Evolutionary conservation across 1,284 basidiomycete species (phyloP).

Genomic region (Retiboletus fuscus): DNA sequence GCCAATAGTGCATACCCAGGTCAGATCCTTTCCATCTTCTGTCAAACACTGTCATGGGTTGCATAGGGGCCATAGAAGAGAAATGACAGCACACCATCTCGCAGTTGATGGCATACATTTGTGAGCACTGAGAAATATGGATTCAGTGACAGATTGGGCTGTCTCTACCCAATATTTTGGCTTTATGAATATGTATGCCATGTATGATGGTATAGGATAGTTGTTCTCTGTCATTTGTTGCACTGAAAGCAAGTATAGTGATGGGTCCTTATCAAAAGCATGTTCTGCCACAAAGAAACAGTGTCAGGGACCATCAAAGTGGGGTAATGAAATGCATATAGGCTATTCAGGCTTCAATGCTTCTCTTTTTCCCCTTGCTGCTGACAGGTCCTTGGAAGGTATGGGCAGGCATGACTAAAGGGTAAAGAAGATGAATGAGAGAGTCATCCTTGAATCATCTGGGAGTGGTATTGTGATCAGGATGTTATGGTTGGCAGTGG

Average conservation of each 20-base stretch:
- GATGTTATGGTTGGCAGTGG: slow-evolving; percentile 74
- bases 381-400: slow-evolving; percentile 85
- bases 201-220: slow-evolving; percentile 87
- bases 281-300: slow-evolving; percentile 62
- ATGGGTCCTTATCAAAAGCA: slow-evolving; percentile 68
- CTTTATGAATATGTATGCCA: slow-evolving; percentile 75
- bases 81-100: slow-evolving; percentile 80
- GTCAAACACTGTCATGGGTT: slow-evolving; percentile 76
- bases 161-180: slow-evolving; percentile 79
- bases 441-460: slow-evolving; percentile 49
- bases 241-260: slow-evolving; percentile 78
- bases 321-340: slow-evolving; percentile 54
- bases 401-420: slow-evolving; percentile 92
- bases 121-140: slow-evolving; percentile 51
- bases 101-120: slow-evolving; percentile 83
- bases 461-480: slow-evolving; percentile 73
- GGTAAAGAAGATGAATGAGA: slow-evolving; percentile 85
- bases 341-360: slow-evolving; percentile 63
- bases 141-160: slow-evolving; percentile 60
- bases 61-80: slow-evolving; percentile 15
- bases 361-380: slow-evolving; percentile 79
- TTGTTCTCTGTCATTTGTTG: slow-evolving; percentile 93
- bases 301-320: slow-evolving; percentile 21
- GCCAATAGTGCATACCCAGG: slow-evolving; percentile 86
- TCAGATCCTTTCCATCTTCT: slow-evolving; percentile 87